Evolutionary conservation across 371 early-diverging fungal species (phyloP).

Genomic region (Mortierella sp.): DNA sequence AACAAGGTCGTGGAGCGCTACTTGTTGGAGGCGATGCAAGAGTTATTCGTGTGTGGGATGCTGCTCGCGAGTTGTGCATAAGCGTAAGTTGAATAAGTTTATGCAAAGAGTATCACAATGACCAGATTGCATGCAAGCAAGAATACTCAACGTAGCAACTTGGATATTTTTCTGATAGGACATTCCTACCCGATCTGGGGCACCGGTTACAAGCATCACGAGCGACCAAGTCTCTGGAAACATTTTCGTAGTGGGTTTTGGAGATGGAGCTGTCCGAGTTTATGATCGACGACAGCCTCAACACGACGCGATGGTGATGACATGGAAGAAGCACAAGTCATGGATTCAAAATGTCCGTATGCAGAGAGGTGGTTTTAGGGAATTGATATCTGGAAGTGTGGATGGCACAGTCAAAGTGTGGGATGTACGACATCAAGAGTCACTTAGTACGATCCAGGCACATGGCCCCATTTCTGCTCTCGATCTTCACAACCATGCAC

Average conservation of each 20-base stretch:
- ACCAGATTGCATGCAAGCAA: too few relatives aligned
- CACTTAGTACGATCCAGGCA: conserved; percentile 65
- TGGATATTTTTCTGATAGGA: conserved; percentile 59
- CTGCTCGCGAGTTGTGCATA: conserved; percentile 79
- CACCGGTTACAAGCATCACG: conserved; percentile 78
- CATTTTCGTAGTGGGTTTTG: conserved; percentile 83
- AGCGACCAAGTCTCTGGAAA: conserved; percentile 77
- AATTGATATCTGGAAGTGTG: conserved; percentile 69
- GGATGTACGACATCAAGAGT: conserved; percentile 79
- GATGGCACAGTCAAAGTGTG: conserved; percentile 86
- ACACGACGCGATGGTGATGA: conserved; percentile 65
- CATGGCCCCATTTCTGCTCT: conserved; percentile 64
- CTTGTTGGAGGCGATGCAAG: conserved; percentile 82
- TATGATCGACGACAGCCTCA: conserved; percentile 80
- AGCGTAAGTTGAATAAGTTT: conserved; percentile 60
- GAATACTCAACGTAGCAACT: too few relatives aligned
- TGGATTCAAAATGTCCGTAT: conserved; percentile 75
- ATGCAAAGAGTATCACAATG: not conserved
- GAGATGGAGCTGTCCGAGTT: conserved; percentile 84
- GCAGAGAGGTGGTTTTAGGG: conserved; percentile 73
- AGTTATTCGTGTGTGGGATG: conserved; percentile 88
- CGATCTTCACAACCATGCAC: conserved; percentile 79
- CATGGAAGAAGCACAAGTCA: conserved; percentile 76
- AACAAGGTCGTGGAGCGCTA: conserved; percentile 77
- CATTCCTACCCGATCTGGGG: conserved; percentile 76